Evolutionary conservation across 2,329 filamentous ascomycete genomes (phyloP).

Genomic region (Alternaria sp.): DNA sequence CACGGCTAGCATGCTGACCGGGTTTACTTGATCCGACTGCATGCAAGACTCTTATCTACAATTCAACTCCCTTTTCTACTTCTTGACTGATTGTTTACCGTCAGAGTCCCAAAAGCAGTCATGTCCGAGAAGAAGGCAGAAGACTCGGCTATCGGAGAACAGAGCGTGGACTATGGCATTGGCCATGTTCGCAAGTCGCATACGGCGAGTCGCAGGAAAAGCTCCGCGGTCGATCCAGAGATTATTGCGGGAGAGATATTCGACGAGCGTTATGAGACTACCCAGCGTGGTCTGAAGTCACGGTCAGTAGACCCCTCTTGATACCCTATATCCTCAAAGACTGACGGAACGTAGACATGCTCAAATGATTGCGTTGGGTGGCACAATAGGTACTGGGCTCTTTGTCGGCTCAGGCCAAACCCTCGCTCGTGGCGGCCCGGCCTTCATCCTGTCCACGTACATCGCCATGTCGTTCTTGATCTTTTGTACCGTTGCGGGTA

Average conservation of each 20-base stretch:
- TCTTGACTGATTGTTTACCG: not conserved
- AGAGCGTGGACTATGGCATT: conserved; percentile 17
- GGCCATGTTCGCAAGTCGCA: conserved; percentile 10
- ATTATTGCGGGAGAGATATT: conserved; percentile 39
- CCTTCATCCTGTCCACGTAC: conserved; percentile 41
- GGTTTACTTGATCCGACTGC: conserved; percentile 9
- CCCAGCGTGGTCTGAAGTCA: conserved; percentile 50
- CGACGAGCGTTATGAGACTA: conserved; percentile 45
- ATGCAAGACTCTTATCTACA: conserved; percentile 10
- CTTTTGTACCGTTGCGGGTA: conserved; percentile 33
- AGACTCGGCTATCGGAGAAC: conserved; percentile 1
- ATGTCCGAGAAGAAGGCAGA: conserved; percentile 28
- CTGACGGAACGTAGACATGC: conserved; percentile 54
- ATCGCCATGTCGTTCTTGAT: conserved; percentile 38
- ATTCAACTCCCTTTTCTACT: not conserved
- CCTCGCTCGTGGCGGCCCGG: conserved; percentile 46
- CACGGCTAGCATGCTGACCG: not conserved
- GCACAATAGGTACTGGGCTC: conserved; percentile 66
- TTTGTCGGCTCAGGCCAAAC: conserved; percentile 65
- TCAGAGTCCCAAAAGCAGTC: not conserved
- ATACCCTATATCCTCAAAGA: conserved; percentile 24
- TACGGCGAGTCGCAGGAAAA: conserved; percentile 21
- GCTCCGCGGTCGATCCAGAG: conserved; percentile 32
- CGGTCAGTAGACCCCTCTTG: conserved; percentile 31
- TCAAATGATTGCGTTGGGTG: conserved; percentile 69